Evolutionary conservation across 768 basidiomycete species (phyloP).

Genomic region (Rhodotorula paludigena): DNA sequence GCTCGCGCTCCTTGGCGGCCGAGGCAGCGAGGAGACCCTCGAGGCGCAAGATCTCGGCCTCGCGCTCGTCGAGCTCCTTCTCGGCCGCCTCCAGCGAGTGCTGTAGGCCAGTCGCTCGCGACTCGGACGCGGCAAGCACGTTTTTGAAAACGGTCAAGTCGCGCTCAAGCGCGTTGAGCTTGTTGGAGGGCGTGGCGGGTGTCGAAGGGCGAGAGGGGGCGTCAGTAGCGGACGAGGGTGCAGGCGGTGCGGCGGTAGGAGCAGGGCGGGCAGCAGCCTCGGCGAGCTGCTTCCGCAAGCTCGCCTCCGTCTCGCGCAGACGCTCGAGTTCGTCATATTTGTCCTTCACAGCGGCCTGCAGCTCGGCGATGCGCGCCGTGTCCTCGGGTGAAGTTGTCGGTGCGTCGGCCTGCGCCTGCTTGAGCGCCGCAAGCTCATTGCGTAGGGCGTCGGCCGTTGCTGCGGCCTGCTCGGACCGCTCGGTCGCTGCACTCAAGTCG

Average conservation of each 20-base stretch:
- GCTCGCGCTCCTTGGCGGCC: constrained; percentile 53
- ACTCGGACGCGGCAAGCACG: constrained; percentile 34
- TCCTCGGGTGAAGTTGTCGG: background rate
- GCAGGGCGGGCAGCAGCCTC: background rate
- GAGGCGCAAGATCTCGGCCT: constrained; percentile 10
- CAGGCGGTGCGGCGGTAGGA: background rate
- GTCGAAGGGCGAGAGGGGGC: background rate
- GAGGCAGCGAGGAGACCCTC: constrained; percentile 5
- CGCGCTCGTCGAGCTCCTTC: constrained; percentile 51
- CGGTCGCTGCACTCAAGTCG: background rate
- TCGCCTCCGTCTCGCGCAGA: constrained; percentile 8
- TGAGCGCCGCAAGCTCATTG: background rate
- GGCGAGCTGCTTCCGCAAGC: constrained; percentile 10
- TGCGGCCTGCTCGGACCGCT: background rate
- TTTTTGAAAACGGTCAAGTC: constrained; percentile 29
- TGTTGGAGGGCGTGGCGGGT: background rate
- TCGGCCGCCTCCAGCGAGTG: constrained; percentile 54
- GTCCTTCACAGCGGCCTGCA: background rate
- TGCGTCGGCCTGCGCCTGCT: background rate
- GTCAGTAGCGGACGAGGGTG: background rate
- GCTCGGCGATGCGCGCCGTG: background rate
- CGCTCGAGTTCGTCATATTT: background rate
- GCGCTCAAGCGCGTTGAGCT: constrained; percentile 17
- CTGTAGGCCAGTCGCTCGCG: constrained; percentile 46
- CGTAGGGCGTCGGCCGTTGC: background rate